phyloP scores from a whole-genome alignment of 1,284 basidiomycete genomes.

The Ceratorhiza oryzae-sativae region DNA sequence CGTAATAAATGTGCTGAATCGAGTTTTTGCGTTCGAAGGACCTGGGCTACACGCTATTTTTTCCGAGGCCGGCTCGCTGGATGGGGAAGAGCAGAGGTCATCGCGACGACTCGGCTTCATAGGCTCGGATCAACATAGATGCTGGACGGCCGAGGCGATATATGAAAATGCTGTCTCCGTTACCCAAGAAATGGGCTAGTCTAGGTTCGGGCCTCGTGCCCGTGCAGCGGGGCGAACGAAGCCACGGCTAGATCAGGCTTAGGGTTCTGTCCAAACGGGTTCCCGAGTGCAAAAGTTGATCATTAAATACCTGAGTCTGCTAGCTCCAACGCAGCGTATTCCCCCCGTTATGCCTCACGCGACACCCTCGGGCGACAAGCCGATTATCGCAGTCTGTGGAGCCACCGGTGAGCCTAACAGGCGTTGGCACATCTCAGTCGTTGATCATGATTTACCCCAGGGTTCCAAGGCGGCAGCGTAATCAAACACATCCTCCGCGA shows the following conservation, averaged over 20 bases:
- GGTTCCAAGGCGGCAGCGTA: constrained; percentile 39
- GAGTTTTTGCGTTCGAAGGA: too few relatives aligned
- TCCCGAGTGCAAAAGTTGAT: background rate
- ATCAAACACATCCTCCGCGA: constrained; percentile 34
- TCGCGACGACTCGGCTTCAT: background rate
- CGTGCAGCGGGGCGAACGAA: constrained; percentile 1
- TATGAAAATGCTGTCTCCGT: constrained; percentile 13
- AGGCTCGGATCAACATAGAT: background rate
- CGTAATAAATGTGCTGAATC: too few relatives aligned
- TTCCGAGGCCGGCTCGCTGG: too few relatives aligned
- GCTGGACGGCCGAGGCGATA: background rate
- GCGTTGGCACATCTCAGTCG: background rate
- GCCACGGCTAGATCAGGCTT: background rate
- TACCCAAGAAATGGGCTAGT: constrained; percentile 2
- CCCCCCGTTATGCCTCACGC: constrained; percentile 12
- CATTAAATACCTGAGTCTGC: constrained; percentile 10
- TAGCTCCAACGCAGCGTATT: background rate
- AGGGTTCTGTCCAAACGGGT: background rate
- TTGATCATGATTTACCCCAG: constrained; percentile 1
- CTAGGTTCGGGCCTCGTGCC: constrained; percentile 8
- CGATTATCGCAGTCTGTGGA: constrained; percentile 40
- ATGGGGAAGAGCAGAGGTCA: too few relatives aligned
- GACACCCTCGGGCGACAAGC: background rate
- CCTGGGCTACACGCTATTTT: too few relatives aligned
- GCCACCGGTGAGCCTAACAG: constrained; percentile 36